Conservation (phyloP, 179 eudicot species). For the Monotropa hypopitys region DNA sequence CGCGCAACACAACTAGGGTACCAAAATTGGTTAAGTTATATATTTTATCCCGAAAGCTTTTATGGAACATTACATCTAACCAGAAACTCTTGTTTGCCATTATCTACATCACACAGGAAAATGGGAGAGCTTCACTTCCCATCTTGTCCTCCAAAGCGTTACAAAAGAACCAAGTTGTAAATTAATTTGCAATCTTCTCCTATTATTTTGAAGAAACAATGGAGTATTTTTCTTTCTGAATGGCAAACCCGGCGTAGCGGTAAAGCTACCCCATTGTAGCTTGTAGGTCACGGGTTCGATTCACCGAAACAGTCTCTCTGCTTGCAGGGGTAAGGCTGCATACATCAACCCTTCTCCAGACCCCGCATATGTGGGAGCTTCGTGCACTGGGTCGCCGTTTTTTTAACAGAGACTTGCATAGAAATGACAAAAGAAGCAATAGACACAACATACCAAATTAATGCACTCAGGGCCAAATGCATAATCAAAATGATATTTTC, state of each 20-base stretch:
- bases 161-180: background rate
- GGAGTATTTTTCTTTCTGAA: too few species aligned
- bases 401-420: too few species aligned
- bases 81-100: background rate
- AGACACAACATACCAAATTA: conserved; percentile 36
- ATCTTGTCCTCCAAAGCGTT: background rate
- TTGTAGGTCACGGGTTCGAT: too few species aligned
- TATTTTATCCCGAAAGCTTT: background rate
- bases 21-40: background rate
- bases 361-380: too few species aligned
- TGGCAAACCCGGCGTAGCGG: too few species aligned
- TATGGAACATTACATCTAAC: background rate
- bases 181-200: background rate
- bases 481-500: conserved; percentile 57
- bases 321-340: too few species aligned
- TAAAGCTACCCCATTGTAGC: too few species aligned
- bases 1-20: background rate
- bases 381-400: too few species aligned
- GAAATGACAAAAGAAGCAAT: background rate
- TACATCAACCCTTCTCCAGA: too few species aligned
- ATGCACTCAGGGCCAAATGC: conserved; percentile 54
- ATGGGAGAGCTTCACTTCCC: background rate
- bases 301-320: too few species aligned
- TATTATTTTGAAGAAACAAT: background rate
- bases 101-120: background rate